Conservation (phyloP, 2,329 filamentous ascomycete species). For the Colletotrichum viniferum region DNA sequence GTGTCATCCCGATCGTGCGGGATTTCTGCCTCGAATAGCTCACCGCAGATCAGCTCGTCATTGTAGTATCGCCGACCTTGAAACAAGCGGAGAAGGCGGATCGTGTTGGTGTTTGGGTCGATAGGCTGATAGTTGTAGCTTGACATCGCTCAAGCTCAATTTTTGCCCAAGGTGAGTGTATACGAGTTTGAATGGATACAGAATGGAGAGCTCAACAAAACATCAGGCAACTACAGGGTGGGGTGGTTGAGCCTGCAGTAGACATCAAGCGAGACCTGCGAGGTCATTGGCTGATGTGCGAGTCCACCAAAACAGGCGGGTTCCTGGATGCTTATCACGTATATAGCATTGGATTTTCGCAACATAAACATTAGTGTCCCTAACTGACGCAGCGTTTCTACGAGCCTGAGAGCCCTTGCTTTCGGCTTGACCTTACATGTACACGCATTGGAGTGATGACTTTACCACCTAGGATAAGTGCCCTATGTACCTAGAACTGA, state of each 20-base stretch:
- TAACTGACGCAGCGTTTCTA: too few species aligned
- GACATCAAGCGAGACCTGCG: neutral
- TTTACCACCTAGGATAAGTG: too few species aligned
- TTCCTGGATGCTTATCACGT: too few species aligned
- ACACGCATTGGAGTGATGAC: too few species aligned
- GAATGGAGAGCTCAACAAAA: neutral
- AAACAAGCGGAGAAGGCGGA: neutral
- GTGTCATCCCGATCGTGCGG: neutral
- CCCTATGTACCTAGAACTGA: too few species aligned
- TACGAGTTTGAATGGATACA: neutral
- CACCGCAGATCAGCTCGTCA: constrained; percentile 5
- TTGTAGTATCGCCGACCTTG: neutral
- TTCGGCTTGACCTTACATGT: too few species aligned
- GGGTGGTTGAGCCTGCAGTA: neutral
- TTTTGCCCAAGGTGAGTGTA: neutral
- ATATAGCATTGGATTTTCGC: too few species aligned
- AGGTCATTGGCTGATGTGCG: too few species aligned
- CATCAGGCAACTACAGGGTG: neutral
- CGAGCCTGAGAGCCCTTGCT: too few species aligned
- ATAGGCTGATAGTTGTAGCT: neutral
- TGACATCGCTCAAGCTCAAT: neutral
- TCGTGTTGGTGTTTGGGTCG: neutral
- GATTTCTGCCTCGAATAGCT: constrained; percentile 18
- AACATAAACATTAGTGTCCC: too few species aligned
- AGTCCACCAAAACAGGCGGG: too few species aligned